Base-by-base conservation (phyloP, 805 yeast species). In the Metschnikowia vanudenii region DNA sequence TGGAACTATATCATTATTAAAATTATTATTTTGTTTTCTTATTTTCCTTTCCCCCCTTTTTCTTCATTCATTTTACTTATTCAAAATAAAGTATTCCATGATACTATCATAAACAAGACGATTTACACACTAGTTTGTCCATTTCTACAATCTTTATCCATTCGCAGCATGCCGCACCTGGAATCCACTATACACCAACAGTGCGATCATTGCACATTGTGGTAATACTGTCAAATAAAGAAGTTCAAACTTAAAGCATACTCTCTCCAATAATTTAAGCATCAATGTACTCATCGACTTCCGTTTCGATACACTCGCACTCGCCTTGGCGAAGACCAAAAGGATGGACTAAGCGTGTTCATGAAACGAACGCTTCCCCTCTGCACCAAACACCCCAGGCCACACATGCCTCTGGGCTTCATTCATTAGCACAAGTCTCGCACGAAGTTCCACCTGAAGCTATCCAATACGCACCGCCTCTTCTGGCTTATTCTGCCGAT, bases 401-500 rank as follows among this genome's bases (percentile, higher is more conserved):
- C 31, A 29, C 39, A n/a, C 45, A 42, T 18, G 41, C 35, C 13
- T 28, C 48, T 3, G 32, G 38, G 18, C 40, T 50, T 24, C 54
- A 51, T 31, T 37, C 43, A 11, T 34, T 47, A 11, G 47, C 56
- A 28, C 54, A 50, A 17, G 35, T 43, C 5, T 43, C 54, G 11
- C 49, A 41, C 9, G 50, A 50, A 10, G 38, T 46, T 4, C 56
- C 52, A 4, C 34, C 50, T 10, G 56, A 50, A 20, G 54, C 56
- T 22, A 34, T 47, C 19, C 54, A 50, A 31, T 69, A 61, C 50
- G 80, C 80, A 1, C 84, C 83, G 2, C 81, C 84, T 8, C 59
- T 80, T 18, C 72, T 78, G 16, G 79, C 82, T 2, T 80, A 79
- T 54, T 71, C 81, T 0, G 71, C 82, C 3, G 78, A 75, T 17